Base-by-base conservation (phyloP, 495 filamentous ascomycete genomes). In the Hypoxylon fragiforme region DNA sequence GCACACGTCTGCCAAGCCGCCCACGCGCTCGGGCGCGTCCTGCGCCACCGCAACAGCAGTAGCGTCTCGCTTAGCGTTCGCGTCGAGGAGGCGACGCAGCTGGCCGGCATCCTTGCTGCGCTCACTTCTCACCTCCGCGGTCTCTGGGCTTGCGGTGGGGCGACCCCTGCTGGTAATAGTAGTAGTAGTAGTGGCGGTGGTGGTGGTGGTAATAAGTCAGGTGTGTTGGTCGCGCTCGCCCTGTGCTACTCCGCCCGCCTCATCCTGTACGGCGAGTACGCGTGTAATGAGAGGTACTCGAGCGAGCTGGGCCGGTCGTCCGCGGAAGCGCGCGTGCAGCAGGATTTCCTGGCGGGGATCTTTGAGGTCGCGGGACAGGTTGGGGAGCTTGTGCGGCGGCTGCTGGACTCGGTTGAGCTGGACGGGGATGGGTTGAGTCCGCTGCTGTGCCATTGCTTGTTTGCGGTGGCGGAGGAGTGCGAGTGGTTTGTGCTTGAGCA, bases 1-100 rank as follows among this genome's bases (percentile, higher is more conserved):
- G 68, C 72, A 18, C 65, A 73, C 21, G 52, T 75, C 2, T 76
- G 73, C 44, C 75, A 78, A 54, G 72, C 73, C 21, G 69, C 64
- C 3, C 58, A 69, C 7, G 47, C 75, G 35, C 60, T 77, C 11
- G 73, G 75, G 12, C 70, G 71, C 40, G 72, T 75, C 14, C 38
- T 78, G 1, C 63, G 69, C 34, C 63, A 70, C 22, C 47, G 66
- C 44, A 41, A 61, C 35, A 39, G 52, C 12, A 43, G 5, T 8
- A 42, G 44, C 21, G 12, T 53, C 18, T 3, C 26, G 8, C 52
- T 60, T 8, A 24, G 20, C 16, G 39, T 57, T n/a, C 52, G 52
- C 7, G 15, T 62, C 8, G 19, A 52, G 4, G 62, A 64, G 20
- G 57, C 62, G 21, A 55, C 30, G 24, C 62, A 64, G 24, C 56